Evolutionary conservation across 495 filamentous ascomycete genomes (phyloP), one percentile per base, ranked within the genome.

Genomic region (Aspergillus sparsus): DNA sequence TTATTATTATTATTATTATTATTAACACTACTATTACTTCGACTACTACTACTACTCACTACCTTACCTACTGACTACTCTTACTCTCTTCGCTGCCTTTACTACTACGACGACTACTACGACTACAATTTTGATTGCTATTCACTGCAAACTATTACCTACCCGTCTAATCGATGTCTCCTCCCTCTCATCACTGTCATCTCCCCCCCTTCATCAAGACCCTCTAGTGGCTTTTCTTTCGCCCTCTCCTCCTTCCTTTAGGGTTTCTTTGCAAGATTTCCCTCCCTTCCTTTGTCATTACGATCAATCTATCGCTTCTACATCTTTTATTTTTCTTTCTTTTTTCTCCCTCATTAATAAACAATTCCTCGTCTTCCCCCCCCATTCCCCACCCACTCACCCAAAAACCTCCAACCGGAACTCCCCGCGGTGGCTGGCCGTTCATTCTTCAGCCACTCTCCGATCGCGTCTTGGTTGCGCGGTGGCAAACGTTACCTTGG

Each of bases 401-500:
- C 36, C 39, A 35, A 31, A 27, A 35, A 44, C 49, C 42, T 21
- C 41, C 37, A 57, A 57, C 37, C 57, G 39, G 41, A 60, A 60
- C 50, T 65, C 62, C 62, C 62, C 62, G 57, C 62, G 55, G 64
- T 66, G 64, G 64, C 64, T 66, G 64, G 60, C 36, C 39, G 18
- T 32, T 46, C 31, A 49, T 58, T 54, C 53, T 41, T 49, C 54
- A 56, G 52, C 55, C 58, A 61, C 55, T 53, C 57, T 45, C 56
- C 58, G 37, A 36, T 57, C 65, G 62, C 60, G 62, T 65, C 65
- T 45, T 49, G 36, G 33, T 34, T 51, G 64, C 58, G 62, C 68
- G 71, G 74, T 77, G 74, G 74, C 74, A 70, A 77, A 63, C 52
- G 60, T 70, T 63, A 69, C 66, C 74, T 61, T 77, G 73, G 74